Evolutionary conservation across 139 green algal species (phyloP).

Genomic region (Gonium pectorale): DNA sequence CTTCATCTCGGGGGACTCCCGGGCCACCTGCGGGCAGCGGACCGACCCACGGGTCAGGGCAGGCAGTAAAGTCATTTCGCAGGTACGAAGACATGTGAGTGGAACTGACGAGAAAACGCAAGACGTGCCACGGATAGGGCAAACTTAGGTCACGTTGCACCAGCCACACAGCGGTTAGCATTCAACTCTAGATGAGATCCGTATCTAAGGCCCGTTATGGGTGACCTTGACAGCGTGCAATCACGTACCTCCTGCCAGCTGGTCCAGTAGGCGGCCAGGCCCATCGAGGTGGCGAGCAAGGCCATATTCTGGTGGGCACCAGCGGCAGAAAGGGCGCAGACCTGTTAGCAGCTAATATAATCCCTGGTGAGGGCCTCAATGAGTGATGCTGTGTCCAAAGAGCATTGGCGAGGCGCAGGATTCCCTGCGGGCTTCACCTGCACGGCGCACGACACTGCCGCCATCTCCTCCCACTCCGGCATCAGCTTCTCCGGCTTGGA

Average conservation of each 20-base stretch:
- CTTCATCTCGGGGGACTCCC: slow-evolving; percentile 57
- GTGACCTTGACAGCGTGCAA: background rate
- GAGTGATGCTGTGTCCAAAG: too few relatives aligned
- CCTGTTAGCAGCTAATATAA: too few relatives aligned
- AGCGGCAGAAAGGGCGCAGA: background rate
- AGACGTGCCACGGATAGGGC: too few relatives aligned
- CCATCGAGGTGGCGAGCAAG: slow-evolving; percentile 48
- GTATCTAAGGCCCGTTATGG: background rate
- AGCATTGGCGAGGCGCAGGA: too few relatives aligned
- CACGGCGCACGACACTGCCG: slow-evolving; percentile 60
- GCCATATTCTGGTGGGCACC: slow-evolving; percentile 47
- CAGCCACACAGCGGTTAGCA: too few relatives aligned
- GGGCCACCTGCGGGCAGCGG: slow-evolving; percentile 4
- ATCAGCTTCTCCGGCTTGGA: slow-evolving; percentile 55
- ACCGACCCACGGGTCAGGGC: background rate
- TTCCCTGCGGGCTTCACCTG: slow-evolving; percentile 44
- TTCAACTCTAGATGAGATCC: too few relatives aligned
- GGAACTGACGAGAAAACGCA: too few relatives aligned
- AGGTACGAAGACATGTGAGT: background rate
- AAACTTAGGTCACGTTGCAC: too few relatives aligned
- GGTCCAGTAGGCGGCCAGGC: slow-evolving; percentile 66
- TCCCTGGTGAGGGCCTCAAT: too few relatives aligned
- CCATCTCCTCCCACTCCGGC: slow-evolving; percentile 77
- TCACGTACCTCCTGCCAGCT: slow-evolving; percentile 58
- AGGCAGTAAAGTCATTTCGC: background rate